A percentile compares a stretch with the other conserved stretches of the same genome.
These are phyloP conservation scores for Avena eriantha DNA, from an alignment of 176 grass and related monocot genomes.

Conservation along the genomic window DNA sequence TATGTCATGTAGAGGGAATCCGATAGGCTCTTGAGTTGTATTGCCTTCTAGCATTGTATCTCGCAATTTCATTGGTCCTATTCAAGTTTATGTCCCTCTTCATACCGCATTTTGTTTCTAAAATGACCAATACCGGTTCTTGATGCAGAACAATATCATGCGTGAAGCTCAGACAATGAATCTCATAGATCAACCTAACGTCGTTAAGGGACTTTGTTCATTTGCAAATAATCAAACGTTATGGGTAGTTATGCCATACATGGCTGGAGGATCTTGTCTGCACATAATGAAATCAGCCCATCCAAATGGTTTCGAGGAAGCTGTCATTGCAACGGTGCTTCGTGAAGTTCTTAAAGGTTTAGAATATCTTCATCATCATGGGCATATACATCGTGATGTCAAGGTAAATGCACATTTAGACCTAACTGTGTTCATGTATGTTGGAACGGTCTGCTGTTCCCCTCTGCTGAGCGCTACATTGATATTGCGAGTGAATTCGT, in stretches of 20 bases:
- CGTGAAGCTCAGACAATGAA: slow-evolving; percentile 96
- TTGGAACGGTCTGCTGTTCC: not conserved
- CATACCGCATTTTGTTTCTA: not conserved
- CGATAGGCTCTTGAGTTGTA: not conserved
- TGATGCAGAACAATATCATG: slow-evolving; percentile 81
- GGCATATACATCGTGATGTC: slow-evolving; percentile 93
- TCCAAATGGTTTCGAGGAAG: slow-evolving; percentile 80
- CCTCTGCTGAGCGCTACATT: not conserved
- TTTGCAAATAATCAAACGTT: slow-evolving; percentile 75
- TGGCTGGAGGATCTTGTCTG: slow-evolving; percentile 93
- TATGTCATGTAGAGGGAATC: not conserved
- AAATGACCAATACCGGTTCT: slow-evolving; percentile 1
- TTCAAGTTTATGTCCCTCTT: not conserved
- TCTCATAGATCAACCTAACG: slow-evolving; percentile 90
- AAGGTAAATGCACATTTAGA: slow-evolving; percentile 65
- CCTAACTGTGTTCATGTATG: not conserved
- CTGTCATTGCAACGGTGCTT: slow-evolving; percentile 82
- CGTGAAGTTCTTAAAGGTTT: slow-evolving; percentile 88
- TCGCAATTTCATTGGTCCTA: not conserved
- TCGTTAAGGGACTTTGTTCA: slow-evolving; percentile 88
- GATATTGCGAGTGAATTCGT: not conserved
- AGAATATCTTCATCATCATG: slow-evolving; percentile 91
- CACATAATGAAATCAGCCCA: slow-evolving; percentile 94
- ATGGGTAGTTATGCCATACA: slow-evolving; percentile 98
- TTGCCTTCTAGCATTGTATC: not conserved